phyloP scores from a whole-genome alignment of 768 basidiomycete genomes.

The Termitomyces sp. region DNA sequence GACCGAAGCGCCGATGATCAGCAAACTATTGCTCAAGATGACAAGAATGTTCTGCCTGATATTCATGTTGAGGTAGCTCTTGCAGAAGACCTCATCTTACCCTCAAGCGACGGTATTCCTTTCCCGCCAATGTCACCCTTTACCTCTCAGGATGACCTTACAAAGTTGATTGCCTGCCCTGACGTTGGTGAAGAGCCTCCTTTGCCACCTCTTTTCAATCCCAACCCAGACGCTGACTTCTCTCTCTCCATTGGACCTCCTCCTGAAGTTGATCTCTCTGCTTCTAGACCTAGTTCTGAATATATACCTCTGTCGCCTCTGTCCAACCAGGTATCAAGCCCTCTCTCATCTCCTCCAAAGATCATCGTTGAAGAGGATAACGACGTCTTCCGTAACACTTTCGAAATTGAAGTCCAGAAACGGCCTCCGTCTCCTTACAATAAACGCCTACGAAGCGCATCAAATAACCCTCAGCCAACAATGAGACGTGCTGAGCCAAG shows the following conservation, averaged over 20 bases:
- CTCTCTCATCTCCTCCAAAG: constrained; percentile 14
- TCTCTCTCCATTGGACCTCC: constrained; percentile 9
- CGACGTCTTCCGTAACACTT: constrained; percentile 15
- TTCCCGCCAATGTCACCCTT: constrained; percentile 6
- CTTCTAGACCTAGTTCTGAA: constrained; percentile 1
- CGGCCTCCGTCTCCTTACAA: constrained; percentile 13
- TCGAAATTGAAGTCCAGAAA: constrained; percentile 8
- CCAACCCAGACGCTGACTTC: constrained; percentile 1
- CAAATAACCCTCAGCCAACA: constrained; percentile 6
- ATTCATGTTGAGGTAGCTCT: constrained; percentile 6
- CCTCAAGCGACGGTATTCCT: not conserved
- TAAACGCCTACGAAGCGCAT: constrained; percentile 15
- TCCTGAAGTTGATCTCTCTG: not conserved
- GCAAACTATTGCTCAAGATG: not conserved
- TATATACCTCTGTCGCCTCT: constrained; percentile 8
- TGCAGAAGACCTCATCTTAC: not conserved
- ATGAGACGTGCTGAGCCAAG: constrained; percentile 1
- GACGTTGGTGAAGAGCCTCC: constrained; percentile 10
- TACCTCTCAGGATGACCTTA: constrained; percentile 13
- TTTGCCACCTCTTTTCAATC: constrained; percentile 9
- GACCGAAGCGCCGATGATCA: not conserved
- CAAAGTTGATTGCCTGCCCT: constrained; percentile 1
- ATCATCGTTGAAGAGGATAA: constrained; percentile 4
- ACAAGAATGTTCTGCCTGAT: constrained; percentile 2
- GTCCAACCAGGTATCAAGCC: constrained; percentile 11